These are phyloP conservation scores for Solanum boliviense DNA, from an alignment of 257 asterid genomes.

Conservation along the genomic window DNA sequence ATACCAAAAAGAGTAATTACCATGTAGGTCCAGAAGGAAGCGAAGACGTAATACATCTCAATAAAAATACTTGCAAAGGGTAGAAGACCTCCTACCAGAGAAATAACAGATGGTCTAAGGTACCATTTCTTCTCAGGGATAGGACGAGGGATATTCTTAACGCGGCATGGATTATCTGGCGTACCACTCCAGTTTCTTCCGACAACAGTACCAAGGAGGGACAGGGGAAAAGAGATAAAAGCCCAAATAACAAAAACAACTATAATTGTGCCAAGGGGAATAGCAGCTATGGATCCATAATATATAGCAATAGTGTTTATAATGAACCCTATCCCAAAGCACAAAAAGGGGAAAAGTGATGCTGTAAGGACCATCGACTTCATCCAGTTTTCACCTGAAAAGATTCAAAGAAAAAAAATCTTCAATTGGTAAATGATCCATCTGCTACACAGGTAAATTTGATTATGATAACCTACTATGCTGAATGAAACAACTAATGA, in stretches of 20 bases:
- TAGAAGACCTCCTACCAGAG: conserved; percentile 79
- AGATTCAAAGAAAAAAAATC: background rate
- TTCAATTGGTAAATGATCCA: background rate
- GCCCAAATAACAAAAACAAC: conserved; percentile 72
- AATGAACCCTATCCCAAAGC: conserved; percentile 57
- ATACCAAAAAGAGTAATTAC: conserved; percentile 14
- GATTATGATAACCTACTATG: background rate
- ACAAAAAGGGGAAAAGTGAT: conserved; percentile 67
- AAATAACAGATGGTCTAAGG: conserved; percentile 54
- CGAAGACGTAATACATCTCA: conserved; percentile 71
- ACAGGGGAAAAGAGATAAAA: conserved; percentile 69
- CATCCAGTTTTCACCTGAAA: conserved; percentile 72
- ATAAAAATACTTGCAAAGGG: conserved; percentile 82
- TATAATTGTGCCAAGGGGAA: conserved; percentile 66
- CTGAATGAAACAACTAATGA: background rate
- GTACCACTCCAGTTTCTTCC: conserved; percentile 80
- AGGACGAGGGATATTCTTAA: conserved; percentile 83
- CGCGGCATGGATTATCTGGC: conserved; percentile 77
- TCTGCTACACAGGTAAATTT: background rate
- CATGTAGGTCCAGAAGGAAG: conserved; percentile 88
- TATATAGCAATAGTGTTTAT: conserved; percentile 64
- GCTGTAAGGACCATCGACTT: conserved; percentile 77
- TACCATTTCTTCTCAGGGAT: conserved; percentile 77
- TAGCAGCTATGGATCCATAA: conserved; percentile 70
- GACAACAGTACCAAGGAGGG: conserved; percentile 69